phyloP scores from a whole-genome alignment of 345 rosid species.

The Melaleuca quinquenervia region DNA sequence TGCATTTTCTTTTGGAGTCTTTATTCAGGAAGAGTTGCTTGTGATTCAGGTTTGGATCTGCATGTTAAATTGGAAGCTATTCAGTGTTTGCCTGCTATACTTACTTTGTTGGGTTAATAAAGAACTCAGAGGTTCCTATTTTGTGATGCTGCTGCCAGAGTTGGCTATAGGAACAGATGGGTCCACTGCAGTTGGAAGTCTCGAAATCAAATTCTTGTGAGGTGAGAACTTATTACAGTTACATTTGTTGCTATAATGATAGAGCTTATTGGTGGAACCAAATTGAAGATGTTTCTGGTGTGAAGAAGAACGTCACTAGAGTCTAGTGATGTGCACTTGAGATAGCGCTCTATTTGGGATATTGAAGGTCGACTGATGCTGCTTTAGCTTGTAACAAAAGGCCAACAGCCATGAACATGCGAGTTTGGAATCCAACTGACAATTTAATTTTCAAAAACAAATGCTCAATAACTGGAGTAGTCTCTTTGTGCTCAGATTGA shows the following conservation, averaged over 20 bases:
- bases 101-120: too few relatives aligned
- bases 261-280: background rate
- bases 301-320: background rate
- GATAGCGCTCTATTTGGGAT: background rate
- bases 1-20: background rate
- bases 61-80: background rate
- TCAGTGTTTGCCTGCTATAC: background rate
- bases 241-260: background rate
- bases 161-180: background rate
- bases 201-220: background rate
- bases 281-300: background rate
- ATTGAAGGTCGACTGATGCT: background rate
- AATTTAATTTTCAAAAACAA: background rate
- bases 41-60: background rate
- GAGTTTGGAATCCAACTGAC: background rate
- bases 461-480: background rate
- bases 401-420: background rate
- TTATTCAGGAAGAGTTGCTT: background rate
- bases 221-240: background rate
- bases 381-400: background rate
- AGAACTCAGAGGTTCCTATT: too few relatives aligned
- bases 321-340: background rate
- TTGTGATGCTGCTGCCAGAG: background rate
- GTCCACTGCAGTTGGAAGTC: background rate
- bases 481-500: background rate